Evolutionary conservation across 1,284 basidiomycete species (phyloP), one percentile per base, ranked within the genome.

Genomic region (Cutaneotrichosporon spelunceum): DNA sequence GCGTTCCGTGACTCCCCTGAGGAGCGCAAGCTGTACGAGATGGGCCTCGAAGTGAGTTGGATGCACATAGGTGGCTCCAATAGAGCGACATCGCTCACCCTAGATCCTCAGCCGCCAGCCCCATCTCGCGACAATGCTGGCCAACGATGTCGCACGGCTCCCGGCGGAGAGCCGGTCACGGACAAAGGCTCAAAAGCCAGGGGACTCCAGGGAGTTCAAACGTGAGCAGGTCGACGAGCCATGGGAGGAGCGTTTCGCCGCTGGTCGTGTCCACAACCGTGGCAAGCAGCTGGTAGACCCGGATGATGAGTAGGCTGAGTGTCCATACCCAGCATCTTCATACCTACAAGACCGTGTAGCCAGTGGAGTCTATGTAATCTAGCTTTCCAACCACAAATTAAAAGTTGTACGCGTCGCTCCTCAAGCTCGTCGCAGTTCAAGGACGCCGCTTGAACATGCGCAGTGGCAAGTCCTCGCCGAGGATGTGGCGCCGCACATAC

Each of bases 401-500:
- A 33, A n/a, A 29, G 11, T 19, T 11, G n/a, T 13, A 34, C 26
- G 23, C 21, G n/a, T 26, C 29, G 16, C 23, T 36, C 16, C 53
- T 54, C 23, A n/a, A n/a, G n/a, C n/a, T n/a, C n/a, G n/a, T n/a
- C n/a, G n/a, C n/a, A n/a, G n/a, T n/a, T n/a, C n/a, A 55, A 14
- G 53, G 56, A 53, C 70, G 57, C n/a, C 60, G 59, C 59, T 76
- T 75, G 68, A 78, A 79, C 27, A 73, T 50, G 39, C 76, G 67
- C 34, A 70, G 68, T 2, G 66, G 68, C 9, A 78, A 65, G 33
- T 71, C 67, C 53, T 80, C 77, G 1, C 82, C 83, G 1, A 82
- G 70, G 36, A 85, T 69, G 68, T 85, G 84, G 27, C 84, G 69
- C 56, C 79, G 69, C 1, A 83, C 77, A 66, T 85, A 84, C 53